Percentiles rank a stretch among this genome's conserved stretches.
Evolutionary conservation across 1,284 basidiomycete species (phyloP).

Genomic region (Trichosporon faecale): DNA sequence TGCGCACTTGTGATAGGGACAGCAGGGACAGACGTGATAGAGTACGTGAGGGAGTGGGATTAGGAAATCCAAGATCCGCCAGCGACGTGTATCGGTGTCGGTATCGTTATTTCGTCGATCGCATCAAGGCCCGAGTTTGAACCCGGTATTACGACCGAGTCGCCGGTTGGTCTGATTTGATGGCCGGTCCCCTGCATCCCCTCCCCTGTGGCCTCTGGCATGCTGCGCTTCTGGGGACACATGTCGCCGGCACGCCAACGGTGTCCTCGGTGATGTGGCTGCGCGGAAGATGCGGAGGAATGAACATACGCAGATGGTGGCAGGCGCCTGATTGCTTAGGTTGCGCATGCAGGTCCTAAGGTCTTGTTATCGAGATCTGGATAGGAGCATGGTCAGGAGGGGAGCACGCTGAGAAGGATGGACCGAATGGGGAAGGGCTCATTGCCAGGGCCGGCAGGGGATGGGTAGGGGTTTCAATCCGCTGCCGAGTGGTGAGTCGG

Average conservation of each 20-base stretch:
- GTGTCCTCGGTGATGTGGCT: neutral
- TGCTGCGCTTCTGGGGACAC: neutral
- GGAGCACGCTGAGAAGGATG: neutral
- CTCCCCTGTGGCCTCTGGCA: too few species aligned
- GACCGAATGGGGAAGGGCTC: neutral
- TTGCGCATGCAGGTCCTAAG: too few species aligned
- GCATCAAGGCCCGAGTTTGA: neutral
- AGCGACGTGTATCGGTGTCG: neutral
- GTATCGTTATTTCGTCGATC: slow-evolving; percentile 1
- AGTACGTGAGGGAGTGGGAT: neutral
- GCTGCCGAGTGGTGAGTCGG: slow-evolving; percentile 3
- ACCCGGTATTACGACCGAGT: neutral
- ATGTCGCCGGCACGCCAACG: neutral
- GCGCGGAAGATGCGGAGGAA: neutral
- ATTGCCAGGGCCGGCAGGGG: neutral
- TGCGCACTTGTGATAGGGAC: neutral
- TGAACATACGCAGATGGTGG: neutral
- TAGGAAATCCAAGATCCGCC: neutral
- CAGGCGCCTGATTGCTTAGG: neutral
- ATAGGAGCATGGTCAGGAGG: neutral
- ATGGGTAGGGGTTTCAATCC: neutral
- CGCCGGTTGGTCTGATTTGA: neutral
- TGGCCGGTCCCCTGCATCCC: neutral
- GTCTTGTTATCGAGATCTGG: neutral
- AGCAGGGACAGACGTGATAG: neutral